phyloP scores from a whole-genome alignment of 2,329 filamentous ascomycete species.

The Scolecobasidium constrictum region DNA sequence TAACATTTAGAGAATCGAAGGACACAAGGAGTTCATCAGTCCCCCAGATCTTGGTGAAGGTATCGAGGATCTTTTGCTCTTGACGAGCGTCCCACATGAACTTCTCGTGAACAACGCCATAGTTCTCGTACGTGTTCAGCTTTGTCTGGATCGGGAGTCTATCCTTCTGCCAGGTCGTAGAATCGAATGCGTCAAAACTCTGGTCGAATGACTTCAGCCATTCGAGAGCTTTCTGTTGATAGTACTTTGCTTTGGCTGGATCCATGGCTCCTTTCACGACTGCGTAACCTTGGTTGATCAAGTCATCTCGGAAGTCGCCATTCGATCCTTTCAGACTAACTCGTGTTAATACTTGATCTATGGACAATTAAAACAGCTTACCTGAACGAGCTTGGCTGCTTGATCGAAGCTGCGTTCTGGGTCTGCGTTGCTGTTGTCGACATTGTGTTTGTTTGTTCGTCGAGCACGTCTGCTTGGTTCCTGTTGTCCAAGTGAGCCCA shows the following conservation, averaged over 20 bases:
- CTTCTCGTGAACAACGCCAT: slow-evolving; percentile 30
- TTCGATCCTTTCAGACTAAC: too few species aligned
- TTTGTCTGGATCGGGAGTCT: slow-evolving; percentile 24
- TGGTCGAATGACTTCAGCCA: slow-evolving; percentile 22
- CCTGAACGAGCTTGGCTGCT: too few species aligned
- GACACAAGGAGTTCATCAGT: slow-evolving; percentile 22
- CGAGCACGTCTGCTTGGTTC: too few species aligned
- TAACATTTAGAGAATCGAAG: slow-evolving; percentile 30
- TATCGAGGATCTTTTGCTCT: slow-evolving; percentile 29
- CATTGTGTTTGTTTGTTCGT: too few species aligned
- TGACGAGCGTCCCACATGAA: slow-evolving; percentile 32
- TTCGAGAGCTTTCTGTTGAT: slow-evolving; percentile 19
- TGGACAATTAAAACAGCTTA: too few species aligned
- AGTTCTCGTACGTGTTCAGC: slow-evolving; percentile 32
- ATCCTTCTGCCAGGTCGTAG: neutral
- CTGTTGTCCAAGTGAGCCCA: too few species aligned
- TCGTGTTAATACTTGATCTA: too few species aligned
- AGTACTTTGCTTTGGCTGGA: slow-evolving; percentile 18
- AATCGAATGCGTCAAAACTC: neutral
- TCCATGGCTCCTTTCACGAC: slow-evolving; percentile 17
- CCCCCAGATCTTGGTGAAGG: slow-evolving; percentile 32
- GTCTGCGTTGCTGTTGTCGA: too few species aligned
- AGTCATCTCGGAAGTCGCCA: slow-evolving; percentile 23
- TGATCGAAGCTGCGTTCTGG: too few species aligned
- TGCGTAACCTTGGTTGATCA: slow-evolving; percentile 19